phyloP scores from a whole-genome alignment of 106 monocot genomes.

The Gastrodia elata region DNA sequence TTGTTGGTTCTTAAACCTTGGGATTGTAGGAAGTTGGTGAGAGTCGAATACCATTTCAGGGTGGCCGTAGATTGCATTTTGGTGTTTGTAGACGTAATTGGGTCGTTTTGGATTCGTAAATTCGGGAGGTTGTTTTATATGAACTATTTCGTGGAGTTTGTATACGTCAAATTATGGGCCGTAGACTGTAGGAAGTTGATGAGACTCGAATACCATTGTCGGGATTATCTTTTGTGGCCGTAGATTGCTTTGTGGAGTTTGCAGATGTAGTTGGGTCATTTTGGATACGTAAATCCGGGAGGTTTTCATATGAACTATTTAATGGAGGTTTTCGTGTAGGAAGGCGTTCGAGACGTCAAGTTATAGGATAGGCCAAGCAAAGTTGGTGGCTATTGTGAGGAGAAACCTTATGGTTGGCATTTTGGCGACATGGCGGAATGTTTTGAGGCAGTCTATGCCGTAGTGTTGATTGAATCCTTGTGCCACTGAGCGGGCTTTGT shows the following conservation, averaged over 20 bases:
- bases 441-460: background rate
- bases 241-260: too few relatives aligned
- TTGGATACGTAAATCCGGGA: background rate
- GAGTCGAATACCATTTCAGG: too few relatives aligned
- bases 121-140: too few relatives aligned
- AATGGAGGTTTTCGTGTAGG: background rate
- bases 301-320: constrained; percentile 2
- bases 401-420: background rate
- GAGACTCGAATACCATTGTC: constrained; percentile 7
- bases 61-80: too few relatives aligned
- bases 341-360: constrained; percentile 2
- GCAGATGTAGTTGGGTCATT: too few relatives aligned
- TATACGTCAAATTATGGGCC: too few relatives aligned
- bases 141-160: too few relatives aligned
- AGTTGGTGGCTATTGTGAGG: background rate
- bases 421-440: background rate
- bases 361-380: background rate
- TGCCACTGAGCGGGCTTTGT: background rate
- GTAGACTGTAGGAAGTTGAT: too few relatives aligned
- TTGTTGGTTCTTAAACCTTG: too few relatives aligned
- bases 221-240: background rate
- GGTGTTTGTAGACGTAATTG: too few relatives aligned
- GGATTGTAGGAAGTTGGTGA: too few relatives aligned
- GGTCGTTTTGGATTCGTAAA: too few relatives aligned
- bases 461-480: background rate